Evolutionary conservation across 768 basidiomycete genomes (phyloP).

Genomic region (Paxillus involutus): DNA sequence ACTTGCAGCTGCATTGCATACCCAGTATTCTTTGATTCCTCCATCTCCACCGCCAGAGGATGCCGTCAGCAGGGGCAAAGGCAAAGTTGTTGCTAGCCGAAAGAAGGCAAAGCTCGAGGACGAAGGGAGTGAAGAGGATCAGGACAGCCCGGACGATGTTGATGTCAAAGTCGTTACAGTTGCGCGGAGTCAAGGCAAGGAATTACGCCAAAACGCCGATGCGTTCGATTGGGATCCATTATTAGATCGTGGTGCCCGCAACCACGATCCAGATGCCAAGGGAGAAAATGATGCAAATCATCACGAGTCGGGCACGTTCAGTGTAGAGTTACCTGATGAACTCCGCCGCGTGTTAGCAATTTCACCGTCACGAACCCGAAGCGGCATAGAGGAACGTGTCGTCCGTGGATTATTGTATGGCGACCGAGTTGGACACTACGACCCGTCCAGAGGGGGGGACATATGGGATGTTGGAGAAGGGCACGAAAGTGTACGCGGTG

Average conservation of each 20-base stretch:
- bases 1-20: not conserved
- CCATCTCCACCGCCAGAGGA: constrained; percentile 65
- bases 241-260: constrained; percentile 20
- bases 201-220: constrained; percentile 6
- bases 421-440: constrained; percentile 51
- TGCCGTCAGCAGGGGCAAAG: constrained; percentile 38
- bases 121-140: constrained; percentile 27
- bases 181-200: constrained; percentile 11
- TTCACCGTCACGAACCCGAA: constrained; percentile 43
- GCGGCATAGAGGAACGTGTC: constrained; percentile 49
- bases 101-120: constrained; percentile 52
- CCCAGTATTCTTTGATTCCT: constrained; percentile 47
- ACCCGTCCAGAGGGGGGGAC: constrained; percentile 64
- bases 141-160: constrained; percentile 16
- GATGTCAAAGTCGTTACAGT: constrained; percentile 21
- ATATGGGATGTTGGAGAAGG: constrained; percentile 78
- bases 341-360: constrained; percentile 66
- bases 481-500: constrained; percentile 37
- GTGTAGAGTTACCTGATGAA: constrained; percentile 63
- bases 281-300: constrained; percentile 23
- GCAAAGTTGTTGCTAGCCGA: constrained; percentile 33
- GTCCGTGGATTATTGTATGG: constrained; percentile 65
- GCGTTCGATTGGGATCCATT: constrained; percentile 32
- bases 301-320: constrained; percentile 41
- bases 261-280: constrained; percentile 19